A percentile compares a stretch with the other conserved stretches of the same genome.
phyloP scores from a whole-genome alignment of 495 filamentous ascomycete genomes.

The Letharia columbiana region DNA sequence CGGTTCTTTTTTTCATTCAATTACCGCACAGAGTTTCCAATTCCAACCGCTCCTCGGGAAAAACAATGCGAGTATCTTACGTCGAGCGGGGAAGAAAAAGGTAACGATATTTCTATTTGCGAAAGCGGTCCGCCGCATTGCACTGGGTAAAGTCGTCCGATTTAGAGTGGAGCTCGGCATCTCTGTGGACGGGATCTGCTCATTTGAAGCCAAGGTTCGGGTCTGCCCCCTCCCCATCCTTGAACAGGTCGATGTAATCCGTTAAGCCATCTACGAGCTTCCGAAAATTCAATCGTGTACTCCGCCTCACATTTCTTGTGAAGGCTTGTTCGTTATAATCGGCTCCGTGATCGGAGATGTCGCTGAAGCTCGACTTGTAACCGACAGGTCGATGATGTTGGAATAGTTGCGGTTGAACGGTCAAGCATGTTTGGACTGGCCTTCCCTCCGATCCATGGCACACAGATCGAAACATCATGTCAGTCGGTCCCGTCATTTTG shows the following conservation, averaged over 20 bases:
- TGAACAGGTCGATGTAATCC: neutral
- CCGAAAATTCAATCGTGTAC: neutral
- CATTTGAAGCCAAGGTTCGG: neutral
- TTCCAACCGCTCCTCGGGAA: too few species aligned
- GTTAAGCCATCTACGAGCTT: neutral
- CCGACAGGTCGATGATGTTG: slow-evolving; percentile 4
- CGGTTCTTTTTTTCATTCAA: too few species aligned
- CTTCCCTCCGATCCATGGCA: neutral
- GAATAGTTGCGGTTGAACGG: slow-evolving; percentile 2
- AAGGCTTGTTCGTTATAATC: neutral
- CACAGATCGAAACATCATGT: neutral
- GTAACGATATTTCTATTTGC: neutral
- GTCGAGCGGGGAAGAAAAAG: too few species aligned
- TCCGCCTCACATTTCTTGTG: slow-evolving; percentile 1
- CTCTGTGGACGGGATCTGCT: neutral
- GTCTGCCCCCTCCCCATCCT: slow-evolving; percentile 1
- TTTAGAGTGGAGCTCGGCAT: neutral
- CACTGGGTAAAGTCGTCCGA: neutral
- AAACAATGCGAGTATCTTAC: too few species aligned
- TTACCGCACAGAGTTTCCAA: too few species aligned
- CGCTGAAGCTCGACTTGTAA: neutral
- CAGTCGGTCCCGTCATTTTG: neutral
- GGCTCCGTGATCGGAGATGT: neutral
- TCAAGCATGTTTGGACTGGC: slow-evolving; percentile 1
- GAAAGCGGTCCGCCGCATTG: neutral